phyloP scores from a whole-genome alignment of 2,329 filamentous ascomycete species.

The Fusarium brevicatenulatum region DNA sequence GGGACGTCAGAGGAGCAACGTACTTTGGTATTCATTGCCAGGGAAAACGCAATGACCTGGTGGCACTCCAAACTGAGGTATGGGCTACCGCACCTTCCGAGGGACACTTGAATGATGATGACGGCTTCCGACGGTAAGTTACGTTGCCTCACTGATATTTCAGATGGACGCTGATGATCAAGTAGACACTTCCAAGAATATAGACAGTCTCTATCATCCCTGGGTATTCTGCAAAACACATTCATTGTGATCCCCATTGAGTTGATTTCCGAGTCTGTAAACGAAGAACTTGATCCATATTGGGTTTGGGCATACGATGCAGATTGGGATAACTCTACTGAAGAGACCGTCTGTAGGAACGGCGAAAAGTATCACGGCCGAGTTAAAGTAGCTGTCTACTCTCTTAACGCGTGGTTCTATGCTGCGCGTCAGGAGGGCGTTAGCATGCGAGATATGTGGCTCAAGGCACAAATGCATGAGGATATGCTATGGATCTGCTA shows the following conservation, averaged over 20 bases:
- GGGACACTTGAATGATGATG: not conserved
- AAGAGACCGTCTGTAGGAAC: not conserved
- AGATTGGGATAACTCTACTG: not conserved
- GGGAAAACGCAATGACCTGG: not conserved
- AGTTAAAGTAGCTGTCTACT: not conserved
- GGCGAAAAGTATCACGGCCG: not conserved
- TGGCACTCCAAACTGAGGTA: not conserved
- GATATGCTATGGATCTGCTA: not conserved
- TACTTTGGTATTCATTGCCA: not conserved
- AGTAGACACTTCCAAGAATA: not conserved
- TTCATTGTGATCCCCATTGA: not conserved
- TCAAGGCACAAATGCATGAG: not conserved
- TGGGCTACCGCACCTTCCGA: accelerated
- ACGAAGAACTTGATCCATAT: not conserved
- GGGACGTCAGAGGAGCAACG: not conserved
- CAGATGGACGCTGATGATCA: not conserved
- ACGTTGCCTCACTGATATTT: accelerated
- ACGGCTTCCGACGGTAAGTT: not conserved
- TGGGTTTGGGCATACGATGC: not conserved
- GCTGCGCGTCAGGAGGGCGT: not conserved
- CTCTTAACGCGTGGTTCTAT: not conserved
- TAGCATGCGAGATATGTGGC: not conserved
- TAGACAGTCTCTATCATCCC: accelerated
- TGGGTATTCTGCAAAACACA: not conserved
- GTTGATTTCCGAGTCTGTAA: accelerated